Base-by-base conservation (phyloP, 306 rosid species). In the Begonia masoniana region DNA sequence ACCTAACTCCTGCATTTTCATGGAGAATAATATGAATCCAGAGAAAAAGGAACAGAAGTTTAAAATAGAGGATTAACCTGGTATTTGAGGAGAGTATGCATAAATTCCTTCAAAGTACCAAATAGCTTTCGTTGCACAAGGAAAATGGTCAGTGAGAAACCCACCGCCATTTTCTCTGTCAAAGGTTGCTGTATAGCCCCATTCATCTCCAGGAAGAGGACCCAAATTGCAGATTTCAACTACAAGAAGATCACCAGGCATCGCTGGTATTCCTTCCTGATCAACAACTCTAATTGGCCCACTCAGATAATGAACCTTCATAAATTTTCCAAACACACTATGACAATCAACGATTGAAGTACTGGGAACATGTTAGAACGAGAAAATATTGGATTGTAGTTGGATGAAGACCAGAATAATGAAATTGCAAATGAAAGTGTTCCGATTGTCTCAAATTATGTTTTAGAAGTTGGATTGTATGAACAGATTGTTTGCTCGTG, bases 91-190 rank as follows among this genome's bases (percentile, higher is more conserved):
- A 0, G 97, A 91, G 78, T 81, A 61, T 24, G 96, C 92, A 66
- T 78, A 85, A 54, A 85, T 91, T 52, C 96, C 94, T 73, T 91
- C 84, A 62, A 91, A 85, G 67, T 85, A 85, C 97, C 97, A 85
- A 11, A 85, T 81, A 54, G 88, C 85, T 69, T 83, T 85, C 51
- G 97, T 78, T 45, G 97, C 96, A 26, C 61, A 42, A 58, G 97
- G 94, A 70, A 91, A 91, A 74, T 83, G 96, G 56, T 74, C 80
- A 26, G 96, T 91, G 58, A 91, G 82, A 71, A 91, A 91, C 45
- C 94, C 86, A 31, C 97, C 88, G 14, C 92, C 96, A 73, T 85
- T 91, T 76, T 91, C 96, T 73, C 92, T 76, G 75, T 91, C 97
- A 68, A 85, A 85, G 17, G 85, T 78, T 52, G 85, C 94, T 19